Base-by-base conservation (phyloP, 2,329 filamentous ascomycete genomes). In the Aschersonia sp. region DNA sequence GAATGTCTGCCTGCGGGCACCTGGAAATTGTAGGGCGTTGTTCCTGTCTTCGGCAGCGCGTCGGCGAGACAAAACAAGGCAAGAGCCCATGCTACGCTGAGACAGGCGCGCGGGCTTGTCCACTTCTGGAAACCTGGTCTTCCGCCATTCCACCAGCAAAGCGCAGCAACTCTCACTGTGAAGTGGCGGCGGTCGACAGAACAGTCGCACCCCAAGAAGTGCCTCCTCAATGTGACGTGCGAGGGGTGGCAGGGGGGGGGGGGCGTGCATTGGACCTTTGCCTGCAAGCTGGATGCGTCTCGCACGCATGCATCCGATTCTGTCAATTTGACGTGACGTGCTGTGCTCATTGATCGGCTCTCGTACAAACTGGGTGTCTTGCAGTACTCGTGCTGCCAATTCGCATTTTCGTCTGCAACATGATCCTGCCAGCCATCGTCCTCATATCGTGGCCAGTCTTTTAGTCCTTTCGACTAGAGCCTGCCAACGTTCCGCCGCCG, bases 71-170 rank as follows among this genome's bases (percentile, higher is more conserved):
- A 14, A 14, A 14, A 14, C 14, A 14, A 14, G 14, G 14, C 14
- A 14, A 14, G 14, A 11, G 33, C 11, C 33, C 33, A 37, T 11
- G 11, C 33, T 11, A 37, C 11, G 7, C 11, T 11, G 33, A 37
- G 33, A 37, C 11, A 37, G 33, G 33, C 33, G 33, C 33, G 33
- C 33, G 33, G 33, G 8, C 33, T 37, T 37, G 7, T 37, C 33
- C 33, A 37, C 33, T 40, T 42, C 42, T 42, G 30, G 29, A 6
- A 30, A 46, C 30, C 8, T 5, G 14, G 30, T 33, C 42, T 43
- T 29, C 47, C 48, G 48, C 48, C 11, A 47, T 31, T 50, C 45
- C 40, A 44, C 46, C 48, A 47, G 45, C 46, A 22, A 50, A 39
- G 4, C 5, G 42, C 37, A 47, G 12, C 48, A 14, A 43, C 33